Evolutionary conservation across 345 rosid species (phyloP).

Genomic region (Eutrema japonicum): DNA sequence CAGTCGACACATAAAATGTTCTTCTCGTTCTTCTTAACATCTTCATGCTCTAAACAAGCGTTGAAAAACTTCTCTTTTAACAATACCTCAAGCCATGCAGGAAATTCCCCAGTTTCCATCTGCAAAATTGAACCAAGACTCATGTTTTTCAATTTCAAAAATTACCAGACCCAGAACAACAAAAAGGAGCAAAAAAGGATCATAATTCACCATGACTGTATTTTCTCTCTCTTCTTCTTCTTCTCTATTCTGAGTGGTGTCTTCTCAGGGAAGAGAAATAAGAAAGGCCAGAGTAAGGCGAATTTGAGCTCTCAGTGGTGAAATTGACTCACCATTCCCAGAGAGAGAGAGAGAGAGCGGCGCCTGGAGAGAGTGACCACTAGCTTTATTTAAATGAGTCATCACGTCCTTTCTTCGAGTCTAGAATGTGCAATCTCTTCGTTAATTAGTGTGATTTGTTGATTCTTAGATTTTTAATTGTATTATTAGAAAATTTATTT

Average conservation of each 20-base stretch:
- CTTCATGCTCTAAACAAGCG: conserved; percentile 72
- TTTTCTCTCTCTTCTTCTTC: background rate
- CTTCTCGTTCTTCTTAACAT: conserved; percentile 75
- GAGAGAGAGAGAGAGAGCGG: conserved; percentile 52
- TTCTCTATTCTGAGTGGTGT: background rate
- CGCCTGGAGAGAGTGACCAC: conserved; percentile 63
- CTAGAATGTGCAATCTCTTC: conserved; percentile 2
- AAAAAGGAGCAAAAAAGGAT: too few species aligned
- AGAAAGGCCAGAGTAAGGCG: conserved; percentile 32
- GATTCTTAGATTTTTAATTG: background rate
- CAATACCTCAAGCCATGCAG: conserved; percentile 58
- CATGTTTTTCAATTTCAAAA: conserved; percentile 29
- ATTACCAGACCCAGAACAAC: background rate
- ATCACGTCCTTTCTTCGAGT: background rate
- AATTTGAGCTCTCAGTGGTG: conserved; percentile 41
- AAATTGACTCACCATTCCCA: conserved; percentile 43
- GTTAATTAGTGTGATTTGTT: conserved; percentile 2
- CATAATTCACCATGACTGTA: conserved; percentile 47
- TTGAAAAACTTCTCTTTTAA: conserved; percentile 78
- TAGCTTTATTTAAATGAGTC: conserved; percentile 19
- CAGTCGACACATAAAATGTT: conserved; percentile 84
- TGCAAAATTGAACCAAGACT: conserved; percentile 16
- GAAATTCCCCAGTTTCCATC: conserved; percentile 37
- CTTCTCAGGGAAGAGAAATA: conserved; percentile 19
- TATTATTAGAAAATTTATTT: conserved; percentile 1